Evolutionary conservation across 2,329 filamentous ascomycete species (phyloP).

Genomic region (Leptosphaerulina australis): DNA sequence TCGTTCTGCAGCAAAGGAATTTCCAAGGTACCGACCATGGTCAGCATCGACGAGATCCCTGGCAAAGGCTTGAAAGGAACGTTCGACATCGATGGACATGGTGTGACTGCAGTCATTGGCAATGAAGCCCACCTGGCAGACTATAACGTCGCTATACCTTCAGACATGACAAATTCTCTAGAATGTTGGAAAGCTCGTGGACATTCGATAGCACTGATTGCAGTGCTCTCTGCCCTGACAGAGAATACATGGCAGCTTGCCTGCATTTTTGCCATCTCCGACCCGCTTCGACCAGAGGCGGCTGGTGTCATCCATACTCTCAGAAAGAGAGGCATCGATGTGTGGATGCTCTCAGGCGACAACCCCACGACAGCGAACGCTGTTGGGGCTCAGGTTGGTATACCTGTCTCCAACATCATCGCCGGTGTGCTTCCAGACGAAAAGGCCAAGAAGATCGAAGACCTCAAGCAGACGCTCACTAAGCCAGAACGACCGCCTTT

Average conservation of each 20-base stretch:
- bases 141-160: slow-evolving; percentile 40
- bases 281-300: slow-evolving; percentile 79
- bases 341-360: slow-evolving; percentile 94
- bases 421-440: slow-evolving; percentile 85
- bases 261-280: slow-evolving; percentile 76
- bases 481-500: slow-evolving; percentile 27
- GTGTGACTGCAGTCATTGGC: slow-evolving; percentile 64
- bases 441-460: slow-evolving; percentile 74
- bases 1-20: slow-evolving; percentile 59
- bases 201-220: slow-evolving; percentile 51
- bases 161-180: slow-evolving; percentile 28
- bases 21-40: slow-evolving; percentile 24
- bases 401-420: slow-evolving; percentile 74
- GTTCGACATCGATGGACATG: slow-evolving; percentile 48
- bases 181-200: slow-evolving; percentile 51
- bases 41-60: slow-evolving; percentile 67
- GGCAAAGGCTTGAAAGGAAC: slow-evolving; percentile 72
- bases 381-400: slow-evolving; percentile 77
- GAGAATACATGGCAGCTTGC: slow-evolving; percentile 54
- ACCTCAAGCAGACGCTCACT: slow-evolving; percentile 48
- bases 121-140: slow-evolving; percentile 71
- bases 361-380: slow-evolving; percentile 83
- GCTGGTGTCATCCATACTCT: slow-evolving; percentile 68
- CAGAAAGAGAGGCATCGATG: slow-evolving; percentile 68
- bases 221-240: slow-evolving; percentile 22